Evolutionary conservation across 2,329 filamentous ascomycete species (phyloP).

Genomic region (Colletotrichum cereale): DNA sequence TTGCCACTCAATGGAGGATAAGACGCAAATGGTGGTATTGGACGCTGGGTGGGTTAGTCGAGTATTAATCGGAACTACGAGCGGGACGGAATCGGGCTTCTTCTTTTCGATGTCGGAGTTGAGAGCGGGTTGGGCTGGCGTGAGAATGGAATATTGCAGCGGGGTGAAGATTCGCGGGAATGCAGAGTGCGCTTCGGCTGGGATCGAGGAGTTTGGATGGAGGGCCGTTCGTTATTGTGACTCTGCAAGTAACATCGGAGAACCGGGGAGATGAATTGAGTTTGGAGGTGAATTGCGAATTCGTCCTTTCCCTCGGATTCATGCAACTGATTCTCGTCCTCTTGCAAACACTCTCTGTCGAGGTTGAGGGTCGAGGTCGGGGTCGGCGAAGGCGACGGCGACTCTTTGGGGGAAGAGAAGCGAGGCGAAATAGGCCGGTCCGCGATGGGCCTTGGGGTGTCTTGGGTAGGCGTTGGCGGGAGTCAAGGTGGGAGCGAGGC

Average conservation of each 20-base stretch:
- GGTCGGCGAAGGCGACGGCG: slow-evolving; percentile 23
- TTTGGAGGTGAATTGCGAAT: neutral
- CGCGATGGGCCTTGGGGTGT: slow-evolving; percentile 31
- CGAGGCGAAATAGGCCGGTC: slow-evolving; percentile 30
- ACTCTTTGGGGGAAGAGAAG: slow-evolving; percentile 11
- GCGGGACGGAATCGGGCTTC: neutral
- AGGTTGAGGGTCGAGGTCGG: slow-evolving; percentile 3
- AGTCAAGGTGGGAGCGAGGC: slow-evolving; percentile 29
- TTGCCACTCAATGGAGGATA: slow-evolving; percentile 36
- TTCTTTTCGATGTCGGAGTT: slow-evolving; percentile 21
- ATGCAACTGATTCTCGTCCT: neutral
- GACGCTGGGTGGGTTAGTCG: slow-evolving; percentile 9
- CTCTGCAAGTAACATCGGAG: slow-evolving; percentile 36
- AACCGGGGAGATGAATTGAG: neutral
- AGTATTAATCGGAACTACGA: slow-evolving; percentile 17
- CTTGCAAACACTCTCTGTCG: neutral
- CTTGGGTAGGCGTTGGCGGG: neutral
- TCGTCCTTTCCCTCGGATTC: slow-evolving; percentile 6
- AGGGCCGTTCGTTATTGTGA: slow-evolving; percentile 38
- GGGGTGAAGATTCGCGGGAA: slow-evolving; percentile 1
- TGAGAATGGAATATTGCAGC: neutral
- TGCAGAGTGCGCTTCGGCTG: slow-evolving; percentile 5
- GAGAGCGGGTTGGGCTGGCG: slow-evolving; percentile 17
- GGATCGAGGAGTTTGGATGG: slow-evolving; percentile 1
- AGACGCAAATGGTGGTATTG: neutral